These are phyloP conservation scores for Ilex aquifolium DNA, from an alignment of 257 asterid genomes.

Conservation along the genomic window DNA sequence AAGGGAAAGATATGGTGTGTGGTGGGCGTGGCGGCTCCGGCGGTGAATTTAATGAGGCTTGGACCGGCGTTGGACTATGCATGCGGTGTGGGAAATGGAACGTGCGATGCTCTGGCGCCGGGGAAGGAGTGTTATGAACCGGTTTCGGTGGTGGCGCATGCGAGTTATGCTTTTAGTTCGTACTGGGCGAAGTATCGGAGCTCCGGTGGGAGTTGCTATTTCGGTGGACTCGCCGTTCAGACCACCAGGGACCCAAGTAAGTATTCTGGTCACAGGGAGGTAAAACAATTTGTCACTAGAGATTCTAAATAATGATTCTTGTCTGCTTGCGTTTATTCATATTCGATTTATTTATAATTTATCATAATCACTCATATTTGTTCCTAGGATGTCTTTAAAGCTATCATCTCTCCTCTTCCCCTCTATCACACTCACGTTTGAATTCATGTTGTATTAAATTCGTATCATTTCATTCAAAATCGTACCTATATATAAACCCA, in stretches of 20 bases:
- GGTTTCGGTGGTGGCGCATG: slow-evolving; percentile 42
- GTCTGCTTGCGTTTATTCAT: not conserved
- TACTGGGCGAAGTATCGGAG: slow-evolving; percentile 53
- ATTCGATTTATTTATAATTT: not conserved
- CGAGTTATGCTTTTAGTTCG: slow-evolving; percentile 76
- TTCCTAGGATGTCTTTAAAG: no score
- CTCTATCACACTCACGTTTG: no score
- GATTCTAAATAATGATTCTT: no score
- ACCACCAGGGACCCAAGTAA: slow-evolving; percentile 32
- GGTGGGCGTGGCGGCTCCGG: slow-evolving; percentile 41
- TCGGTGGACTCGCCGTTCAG: slow-evolving; percentile 31
- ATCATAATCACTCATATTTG: not conserved
- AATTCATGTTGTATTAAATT: no score
- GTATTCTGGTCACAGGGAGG: not conserved
- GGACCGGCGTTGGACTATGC: slow-evolving; percentile 32
- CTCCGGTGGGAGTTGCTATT: slow-evolving; percentile 21
- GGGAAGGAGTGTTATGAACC: slow-evolving; percentile 60
- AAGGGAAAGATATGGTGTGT: slow-evolving; percentile 73
- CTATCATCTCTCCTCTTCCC: no score
- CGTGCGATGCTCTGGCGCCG: slow-evolving; percentile 57
- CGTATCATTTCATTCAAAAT: no score
- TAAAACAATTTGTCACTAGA: no score
- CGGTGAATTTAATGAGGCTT: slow-evolving; percentile 19
- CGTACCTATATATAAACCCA: no score
- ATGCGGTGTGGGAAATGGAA: slow-evolving; percentile 44